phyloP scores from a whole-genome alignment of 164 flowering plant genomes.

The Aristolochia fimbriata region DNA sequence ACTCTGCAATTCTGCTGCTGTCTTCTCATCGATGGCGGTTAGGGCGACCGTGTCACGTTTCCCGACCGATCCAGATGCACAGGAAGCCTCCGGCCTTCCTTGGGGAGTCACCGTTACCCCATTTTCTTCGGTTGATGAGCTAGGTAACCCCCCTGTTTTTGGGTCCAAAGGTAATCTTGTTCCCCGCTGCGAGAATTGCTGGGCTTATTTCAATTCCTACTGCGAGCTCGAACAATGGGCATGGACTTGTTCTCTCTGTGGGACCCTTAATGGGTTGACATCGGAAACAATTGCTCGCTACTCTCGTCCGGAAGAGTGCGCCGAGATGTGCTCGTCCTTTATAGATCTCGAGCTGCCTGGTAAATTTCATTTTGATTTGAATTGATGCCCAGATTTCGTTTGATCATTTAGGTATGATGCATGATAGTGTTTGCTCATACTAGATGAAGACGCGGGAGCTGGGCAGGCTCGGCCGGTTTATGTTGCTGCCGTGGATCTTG shows the following conservation, averaged over 20 bases:
- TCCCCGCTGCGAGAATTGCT: conserved; percentile 94
- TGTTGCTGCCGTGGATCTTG: conserved; percentile 88
- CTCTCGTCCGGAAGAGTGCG: conserved; percentile 55
- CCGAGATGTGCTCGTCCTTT: conserved; percentile 84
- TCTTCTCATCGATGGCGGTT: conserved; percentile 49
- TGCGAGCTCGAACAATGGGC: conserved; percentile 97
- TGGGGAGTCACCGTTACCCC: conserved; percentile 92
- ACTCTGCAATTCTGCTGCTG: no score
- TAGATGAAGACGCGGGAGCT: conserved; percentile 57
- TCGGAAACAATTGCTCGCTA: conserved; percentile 54
- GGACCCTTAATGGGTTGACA: conserved; percentile 76
- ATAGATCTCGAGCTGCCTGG: conserved; percentile 86
- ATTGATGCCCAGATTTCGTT: neutral
- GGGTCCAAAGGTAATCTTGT: conserved; percentile 70
- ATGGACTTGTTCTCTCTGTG: conserved; percentile 86
- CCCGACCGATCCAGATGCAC: conserved; percentile 59
- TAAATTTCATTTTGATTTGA: conserved; percentile 9
- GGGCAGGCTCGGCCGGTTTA: conserved; percentile 82
- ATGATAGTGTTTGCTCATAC: conserved; percentile 16
- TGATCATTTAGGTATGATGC: conserved; percentile 1
- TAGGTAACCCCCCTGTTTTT: conserved; percentile 48
- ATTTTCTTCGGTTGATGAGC: conserved; percentile 72
- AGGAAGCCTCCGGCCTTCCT: conserved; percentile 66
- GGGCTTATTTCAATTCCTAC: conserved; percentile 86
- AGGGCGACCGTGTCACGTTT: conserved; percentile 71